Evolutionary conservation across 495 filamentous ascomycete genomes (phyloP).

Genomic region (Aspergillus mulundensis): DNA sequence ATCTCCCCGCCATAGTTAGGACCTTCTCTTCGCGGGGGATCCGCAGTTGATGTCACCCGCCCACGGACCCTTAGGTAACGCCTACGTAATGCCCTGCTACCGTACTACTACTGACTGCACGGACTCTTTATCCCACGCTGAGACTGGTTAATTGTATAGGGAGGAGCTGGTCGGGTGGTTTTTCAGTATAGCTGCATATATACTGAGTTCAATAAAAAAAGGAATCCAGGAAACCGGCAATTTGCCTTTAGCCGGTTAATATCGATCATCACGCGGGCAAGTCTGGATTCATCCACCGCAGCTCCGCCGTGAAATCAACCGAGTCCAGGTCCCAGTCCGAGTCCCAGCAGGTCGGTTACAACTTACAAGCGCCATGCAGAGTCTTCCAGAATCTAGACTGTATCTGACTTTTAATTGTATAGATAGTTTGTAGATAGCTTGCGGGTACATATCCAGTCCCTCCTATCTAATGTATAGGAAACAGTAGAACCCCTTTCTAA

Average conservation of each 20-base stretch:
- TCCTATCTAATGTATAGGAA: background rate
- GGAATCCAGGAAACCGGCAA: constrained; percentile 13
- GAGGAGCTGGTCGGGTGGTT: background rate
- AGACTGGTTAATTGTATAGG: no score
- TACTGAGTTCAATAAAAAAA: background rate
- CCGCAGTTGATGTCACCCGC: constrained; percentile 5
- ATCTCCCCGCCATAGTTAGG: background rate
- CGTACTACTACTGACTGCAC: background rate
- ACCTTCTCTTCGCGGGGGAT: background rate
- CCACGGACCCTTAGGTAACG: background rate
- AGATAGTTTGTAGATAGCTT: background rate
- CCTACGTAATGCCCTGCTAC: constrained; percentile 1
- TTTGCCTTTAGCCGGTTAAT: constrained; percentile 23
- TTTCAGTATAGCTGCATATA: background rate
- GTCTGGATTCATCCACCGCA: constrained; percentile 2
- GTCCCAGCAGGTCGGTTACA: background rate
- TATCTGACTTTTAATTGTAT: background rate
- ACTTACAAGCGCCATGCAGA: background rate
- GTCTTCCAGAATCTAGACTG: background rate
- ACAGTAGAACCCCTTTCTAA: background rate
- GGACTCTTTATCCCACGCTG: no score
- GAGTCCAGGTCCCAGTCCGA: background rate
- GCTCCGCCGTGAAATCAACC: constrained; percentile 1
- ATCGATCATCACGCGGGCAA: background rate
- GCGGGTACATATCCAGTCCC: background rate